Percentiles rank a stretch among this genome's conserved stretches.
These are phyloP conservation scores for Nothomitra cinnamomea DNA, from an alignment of 2,329 filamentous ascomycete genomes.

Conservation along the genomic window DNA sequence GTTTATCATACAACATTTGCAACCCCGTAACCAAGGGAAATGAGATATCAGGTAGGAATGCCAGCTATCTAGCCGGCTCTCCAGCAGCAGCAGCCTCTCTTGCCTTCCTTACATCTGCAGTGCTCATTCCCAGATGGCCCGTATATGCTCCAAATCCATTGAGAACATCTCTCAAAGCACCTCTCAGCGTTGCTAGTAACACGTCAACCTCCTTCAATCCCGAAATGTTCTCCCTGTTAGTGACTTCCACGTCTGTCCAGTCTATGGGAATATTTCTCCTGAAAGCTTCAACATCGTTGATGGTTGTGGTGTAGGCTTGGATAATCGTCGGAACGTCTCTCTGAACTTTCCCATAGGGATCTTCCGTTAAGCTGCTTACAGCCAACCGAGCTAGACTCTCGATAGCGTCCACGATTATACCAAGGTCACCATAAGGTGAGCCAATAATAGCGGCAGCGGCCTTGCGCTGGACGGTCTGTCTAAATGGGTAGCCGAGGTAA, in stretches of 20 bases:
- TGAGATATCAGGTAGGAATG: neutral
- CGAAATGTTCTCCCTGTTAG: slow-evolving; percentile 28
- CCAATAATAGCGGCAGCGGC: slow-evolving; percentile 55
- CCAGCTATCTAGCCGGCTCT: neutral
- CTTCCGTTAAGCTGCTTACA: slow-evolving; percentile 59
- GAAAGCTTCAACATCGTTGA: slow-evolving; percentile 53
- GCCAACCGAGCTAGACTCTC: slow-evolving; percentile 52
- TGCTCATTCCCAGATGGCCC: slow-evolving; percentile 49
- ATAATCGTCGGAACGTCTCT: slow-evolving; percentile 61
- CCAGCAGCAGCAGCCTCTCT: slow-evolving; percentile 38
- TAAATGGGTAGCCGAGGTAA: slow-evolving; percentile 48
- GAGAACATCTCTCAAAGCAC: slow-evolving; percentile 48
- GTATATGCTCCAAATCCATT: slow-evolving; percentile 59
- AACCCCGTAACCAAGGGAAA: neutral
- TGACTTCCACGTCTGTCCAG: slow-evolving; percentile 59
- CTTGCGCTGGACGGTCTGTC: slow-evolving; percentile 48
- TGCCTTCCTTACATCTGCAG: slow-evolving; percentile 56
- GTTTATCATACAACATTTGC: no score
- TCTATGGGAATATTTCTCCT: slow-evolving; percentile 41
- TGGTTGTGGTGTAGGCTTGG: slow-evolving; percentile 50
- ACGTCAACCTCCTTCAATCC: slow-evolving; percentile 49
- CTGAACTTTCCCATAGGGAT: slow-evolving; percentile 74
- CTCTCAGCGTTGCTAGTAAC: slow-evolving; percentile 46
- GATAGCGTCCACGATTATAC: slow-evolving; percentile 54
- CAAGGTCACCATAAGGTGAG: slow-evolving; percentile 51